Evolutionary conservation across 306 rosid genomes (phyloP).

Genomic region (Gynostemma pentaphyllum): DNA sequence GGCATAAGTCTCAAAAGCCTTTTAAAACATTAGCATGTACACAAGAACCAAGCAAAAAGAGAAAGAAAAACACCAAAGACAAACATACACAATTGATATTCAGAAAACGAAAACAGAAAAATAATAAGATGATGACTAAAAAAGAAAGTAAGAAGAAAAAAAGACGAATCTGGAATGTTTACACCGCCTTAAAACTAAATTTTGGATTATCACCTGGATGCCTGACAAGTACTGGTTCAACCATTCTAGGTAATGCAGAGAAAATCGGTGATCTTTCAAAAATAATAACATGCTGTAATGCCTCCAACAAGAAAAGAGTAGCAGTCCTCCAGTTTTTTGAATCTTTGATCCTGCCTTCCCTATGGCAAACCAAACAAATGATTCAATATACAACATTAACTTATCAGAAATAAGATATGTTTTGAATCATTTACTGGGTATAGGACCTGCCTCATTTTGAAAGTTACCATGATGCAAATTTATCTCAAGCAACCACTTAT

Average conservation of each 20-base stretch:
- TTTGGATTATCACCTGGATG: constrained; percentile 46
- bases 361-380: constrained; percentile 24
- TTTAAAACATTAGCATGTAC: too few species aligned
- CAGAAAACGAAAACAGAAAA: neutral
- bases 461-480: constrained; percentile 29
- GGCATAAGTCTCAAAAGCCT: too few species aligned
- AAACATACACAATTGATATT: neutral
- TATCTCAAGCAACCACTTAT: constrained; percentile 75
- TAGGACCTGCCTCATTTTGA: constrained; percentile 78
- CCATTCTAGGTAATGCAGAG: constrained; percentile 49
- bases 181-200: neutral
- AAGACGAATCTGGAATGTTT: neutral
- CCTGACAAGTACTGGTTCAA: constrained; percentile 83
- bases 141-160: neutral
- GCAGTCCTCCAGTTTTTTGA: constrained; percentile 50
- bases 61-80: neutral
- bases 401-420: constrained; percentile 4
- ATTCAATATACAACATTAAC: constrained; percentile 15
- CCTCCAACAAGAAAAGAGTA: constrained; percentile 95
- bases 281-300: constrained; percentile 63
- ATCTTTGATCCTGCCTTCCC: constrained; percentile 49
- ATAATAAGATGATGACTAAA: neutral
- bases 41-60: neutral
- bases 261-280: constrained; percentile 61
- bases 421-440: constrained; percentile 18